Base-by-base conservation (phyloP, 73 alveolate genomes). In the Diophrys sp. region DNA sequence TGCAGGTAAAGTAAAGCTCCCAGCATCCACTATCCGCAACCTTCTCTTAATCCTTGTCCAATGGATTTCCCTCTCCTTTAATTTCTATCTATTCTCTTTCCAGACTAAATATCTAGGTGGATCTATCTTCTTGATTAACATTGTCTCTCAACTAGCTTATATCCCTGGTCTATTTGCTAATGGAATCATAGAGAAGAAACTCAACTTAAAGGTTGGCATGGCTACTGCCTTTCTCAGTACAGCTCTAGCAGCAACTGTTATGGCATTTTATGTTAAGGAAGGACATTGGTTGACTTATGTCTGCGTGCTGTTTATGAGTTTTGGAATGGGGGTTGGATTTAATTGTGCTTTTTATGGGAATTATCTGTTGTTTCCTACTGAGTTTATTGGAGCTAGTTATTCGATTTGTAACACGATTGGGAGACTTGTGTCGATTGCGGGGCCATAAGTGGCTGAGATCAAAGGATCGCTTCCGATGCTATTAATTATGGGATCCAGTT, bases 221-320 rank as follows among this genome's bases (percentile, higher is more conserved):
- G 18, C 18, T 11, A 44, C 62, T 18, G 5, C 62, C 5, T 44
- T 44, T 18, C 18, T 44, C n/a, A 11, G 5, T 11, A 44, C 62
- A 44, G 62, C n/a, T 11, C n/a, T 44, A 44, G 62, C 62, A 44
- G 62, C 62, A 5, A 11, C 18, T 44, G 62, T 44, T 44, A 44
- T 44, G 62, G 62, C 18, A 11, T 44, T 44, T 18, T 44, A 44
- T 44, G 18, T 18, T 11, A 11, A 44, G 18, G n/a, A 5, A 44
- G 62, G 62, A 44, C 62, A 44, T 44, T 44, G 62, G 62, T 44
- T 44, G 62, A 44, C n/a, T 44, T 44, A 44, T 44, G 62, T 44
- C 18, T 44, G 62, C 18, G 62, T 44, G n/a, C 62, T 44, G 18
- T 44, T 44, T 44, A 44, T 44, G 62, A 11, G n/a, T 44, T 44